Conservation (phyloP, 2,329 filamentous ascomycete species). For the Apiospora arundinis region DNA sequence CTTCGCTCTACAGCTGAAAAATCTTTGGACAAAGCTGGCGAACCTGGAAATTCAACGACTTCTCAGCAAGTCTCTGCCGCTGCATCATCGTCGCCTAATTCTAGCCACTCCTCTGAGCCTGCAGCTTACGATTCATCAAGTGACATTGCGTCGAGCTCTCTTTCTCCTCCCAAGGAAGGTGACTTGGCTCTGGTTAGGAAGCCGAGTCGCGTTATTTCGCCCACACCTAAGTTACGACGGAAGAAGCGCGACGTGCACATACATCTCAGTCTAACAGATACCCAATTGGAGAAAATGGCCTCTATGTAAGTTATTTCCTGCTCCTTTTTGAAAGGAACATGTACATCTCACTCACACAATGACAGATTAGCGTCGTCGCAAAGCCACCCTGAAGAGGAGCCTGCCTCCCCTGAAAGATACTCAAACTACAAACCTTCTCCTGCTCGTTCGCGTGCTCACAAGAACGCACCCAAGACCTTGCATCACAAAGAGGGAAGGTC, state of each 20-base stretch:
- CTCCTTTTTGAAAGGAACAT: neutral
- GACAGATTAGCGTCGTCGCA: slow-evolving; percentile 8
- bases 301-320: neutral
- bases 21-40: neutral
- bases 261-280: slow-evolving; percentile 2
- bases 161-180: neutral
- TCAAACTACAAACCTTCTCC: neutral
- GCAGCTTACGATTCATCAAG: neutral
- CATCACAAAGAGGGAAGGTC: slow-evolving; percentile 12
- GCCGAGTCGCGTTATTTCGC: slow-evolving; percentile 8
- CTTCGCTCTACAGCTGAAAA: neutral
- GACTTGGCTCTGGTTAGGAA: slow-evolving; percentile 6
- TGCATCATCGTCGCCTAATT: neutral
- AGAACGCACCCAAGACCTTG: neutral
- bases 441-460: neutral
- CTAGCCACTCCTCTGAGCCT: neutral
- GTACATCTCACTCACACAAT: neutral
- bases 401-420: neutral
- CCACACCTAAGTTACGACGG: neutral
- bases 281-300: slow-evolving; percentile 19
- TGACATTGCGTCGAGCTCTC: neutral
- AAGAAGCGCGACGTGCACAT: slow-evolving; percentile 13
- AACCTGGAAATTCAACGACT: neutral
- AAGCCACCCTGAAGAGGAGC: neutral
- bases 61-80: neutral